Conservation (phyloP, 768 basidiomycete genomes). For the Boletus sp. region DNA sequence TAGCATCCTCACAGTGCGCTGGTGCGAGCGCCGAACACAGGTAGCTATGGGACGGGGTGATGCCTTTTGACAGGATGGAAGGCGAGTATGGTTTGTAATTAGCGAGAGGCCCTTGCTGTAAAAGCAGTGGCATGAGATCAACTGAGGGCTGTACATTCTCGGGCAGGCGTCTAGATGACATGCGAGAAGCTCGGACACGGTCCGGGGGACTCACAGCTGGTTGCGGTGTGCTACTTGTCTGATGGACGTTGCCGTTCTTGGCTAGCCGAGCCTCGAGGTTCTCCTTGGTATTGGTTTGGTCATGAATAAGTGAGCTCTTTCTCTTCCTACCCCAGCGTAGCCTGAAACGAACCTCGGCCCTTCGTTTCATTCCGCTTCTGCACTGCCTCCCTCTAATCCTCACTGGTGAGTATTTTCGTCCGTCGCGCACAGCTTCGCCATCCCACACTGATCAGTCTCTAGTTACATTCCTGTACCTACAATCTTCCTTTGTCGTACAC, state of each 20-base stretch:
- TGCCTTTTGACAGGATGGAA: not conserved
- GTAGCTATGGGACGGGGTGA: slow-evolving; percentile 1
- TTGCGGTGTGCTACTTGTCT: not conserved
- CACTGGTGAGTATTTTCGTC: not conserved
- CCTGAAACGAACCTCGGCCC: not conserved
- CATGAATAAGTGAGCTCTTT: not conserved
- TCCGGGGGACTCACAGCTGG: not conserved
- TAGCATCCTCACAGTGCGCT: slow-evolving; percentile 6
- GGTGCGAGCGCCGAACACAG: not conserved
- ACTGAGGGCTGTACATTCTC: slow-evolving; percentile 1
- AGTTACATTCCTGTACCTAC: not conserved
- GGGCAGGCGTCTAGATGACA: not conserved
- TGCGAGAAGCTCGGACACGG: not conserved
- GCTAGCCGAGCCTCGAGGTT: not conserved
- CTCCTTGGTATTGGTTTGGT: not conserved
- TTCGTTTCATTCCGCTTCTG: not conserved
- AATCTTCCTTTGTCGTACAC: not conserved
- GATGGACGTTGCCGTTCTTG: not conserved
- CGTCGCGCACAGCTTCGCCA: not conserved
- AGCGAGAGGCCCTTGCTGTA: slow-evolving; percentile 11
- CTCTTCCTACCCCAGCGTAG: not conserved
- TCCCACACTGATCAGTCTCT: not conserved
- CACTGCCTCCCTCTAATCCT: not conserved
- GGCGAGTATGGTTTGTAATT: not conserved
- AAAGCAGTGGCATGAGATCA: not conserved